These are phyloP conservation scores for Aspergillus incahuasiensis DNA, from an alignment of 495 filamentous ascomycete species.

Conservation along the genomic window DNA sequence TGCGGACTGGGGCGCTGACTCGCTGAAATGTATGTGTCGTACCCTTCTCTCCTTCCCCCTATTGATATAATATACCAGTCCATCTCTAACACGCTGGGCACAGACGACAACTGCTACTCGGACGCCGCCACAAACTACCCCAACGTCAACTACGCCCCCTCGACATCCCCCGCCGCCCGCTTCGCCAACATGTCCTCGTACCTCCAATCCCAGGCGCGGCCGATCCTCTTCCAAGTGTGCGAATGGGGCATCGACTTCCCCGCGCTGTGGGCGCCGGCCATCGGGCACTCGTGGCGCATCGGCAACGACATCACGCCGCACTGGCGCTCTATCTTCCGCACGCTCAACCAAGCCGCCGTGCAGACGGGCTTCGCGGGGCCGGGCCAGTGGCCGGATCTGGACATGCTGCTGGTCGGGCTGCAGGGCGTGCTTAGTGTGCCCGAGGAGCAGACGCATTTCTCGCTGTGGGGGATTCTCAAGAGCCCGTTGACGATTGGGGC, in stretches of 20 bases:
- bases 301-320: constrained; percentile 51
- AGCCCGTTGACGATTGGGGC: constrained; percentile 52
- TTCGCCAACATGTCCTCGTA: constrained; percentile 34
- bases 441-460: constrained; percentile 51
- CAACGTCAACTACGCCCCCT: constrained; percentile 37
- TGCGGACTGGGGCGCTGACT: constrained; percentile 40
- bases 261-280: constrained; percentile 41
- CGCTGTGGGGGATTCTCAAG: constrained; percentile 55
- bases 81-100: too few relatives aligned
- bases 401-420: constrained; percentile 51
- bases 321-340: constrained; percentile 48
- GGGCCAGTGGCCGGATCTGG: constrained; percentile 51
- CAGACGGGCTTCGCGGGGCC: constrained; percentile 29
- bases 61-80: too few relatives aligned
- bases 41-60: too few relatives aligned
- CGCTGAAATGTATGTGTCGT: constrained; percentile 47
- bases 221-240: constrained; percentile 47
- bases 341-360: constrained; percentile 45
- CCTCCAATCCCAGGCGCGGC: constrained; percentile 20
- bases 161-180: constrained; percentile 23
- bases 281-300: constrained; percentile 50
- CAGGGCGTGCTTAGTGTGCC: constrained; percentile 24
- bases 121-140: constrained; percentile 33
- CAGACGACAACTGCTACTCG: constrained; percentile 51
- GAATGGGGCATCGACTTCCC: constrained; percentile 51